A percentile compares a stretch with the other conserved stretches of the same genome.
phyloP scores from a whole-genome alignment of 2,329 filamentous ascomycete species.

The Rhynchosporium secalis region DNA sequence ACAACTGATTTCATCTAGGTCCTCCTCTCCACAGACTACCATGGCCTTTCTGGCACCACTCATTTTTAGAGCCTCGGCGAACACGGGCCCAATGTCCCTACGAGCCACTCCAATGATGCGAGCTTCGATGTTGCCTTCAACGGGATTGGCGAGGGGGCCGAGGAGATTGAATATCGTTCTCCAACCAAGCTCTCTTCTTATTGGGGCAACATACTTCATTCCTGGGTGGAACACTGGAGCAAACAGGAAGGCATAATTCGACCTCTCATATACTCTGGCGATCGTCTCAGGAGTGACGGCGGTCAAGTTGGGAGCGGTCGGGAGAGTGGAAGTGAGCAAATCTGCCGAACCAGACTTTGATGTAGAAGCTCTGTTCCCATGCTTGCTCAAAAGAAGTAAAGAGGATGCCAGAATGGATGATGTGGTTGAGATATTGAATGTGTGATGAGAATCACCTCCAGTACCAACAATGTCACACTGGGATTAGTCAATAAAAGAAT shows the following conservation, averaged over 20 bases:
- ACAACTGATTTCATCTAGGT: conserved; percentile 93
- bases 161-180: conserved; percentile 97
- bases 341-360: conserved; percentile 96
- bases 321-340: conserved; percentile 74
- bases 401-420: conserved; percentile 89
- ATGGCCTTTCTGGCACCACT: conserved; percentile 79
- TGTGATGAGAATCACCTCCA: conserved; percentile 93
- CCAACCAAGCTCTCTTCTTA: conserved; percentile 86
- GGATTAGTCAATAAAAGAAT: conserved; percentile 19
- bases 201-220: conserved; percentile 83
- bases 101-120: conserved; percentile 92
- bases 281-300: conserved; percentile 74
- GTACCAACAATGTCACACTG: conserved; percentile 94
- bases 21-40: conserved; percentile 90
- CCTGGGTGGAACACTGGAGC: conserved; percentile 95
- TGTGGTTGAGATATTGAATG: conserved; percentile 97
- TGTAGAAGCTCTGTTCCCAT: conserved; percentile 93
- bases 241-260: conserved; percentile 94
- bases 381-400: conserved; percentile 84
- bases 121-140: conserved; percentile 82
- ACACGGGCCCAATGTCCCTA: conserved; percentile 81
- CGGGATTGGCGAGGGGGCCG: conserved; percentile 87
- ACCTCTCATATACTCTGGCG: conserved; percentile 68
- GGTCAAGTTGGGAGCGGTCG: conserved; percentile 70
- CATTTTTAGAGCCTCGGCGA: conserved; percentile 78